Conservation (phyloP, 2,329 filamentous ascomycete genomes). For the Pseudogymnoascus sp. region DNA sequence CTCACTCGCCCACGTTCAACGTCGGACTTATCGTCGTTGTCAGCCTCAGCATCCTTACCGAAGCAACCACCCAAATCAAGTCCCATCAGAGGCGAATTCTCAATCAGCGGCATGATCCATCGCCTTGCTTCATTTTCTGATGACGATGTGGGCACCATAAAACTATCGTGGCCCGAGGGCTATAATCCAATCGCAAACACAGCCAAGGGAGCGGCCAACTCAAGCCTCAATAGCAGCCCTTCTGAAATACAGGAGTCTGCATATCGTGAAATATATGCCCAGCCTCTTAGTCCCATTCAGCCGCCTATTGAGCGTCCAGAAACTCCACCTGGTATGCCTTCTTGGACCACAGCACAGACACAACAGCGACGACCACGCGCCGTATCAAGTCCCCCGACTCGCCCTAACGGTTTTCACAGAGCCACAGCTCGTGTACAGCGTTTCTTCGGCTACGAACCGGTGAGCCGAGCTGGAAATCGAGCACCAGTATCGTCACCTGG, state of each 20-base stretch:
- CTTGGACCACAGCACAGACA: slow-evolving; percentile 26
- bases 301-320: slow-evolving; percentile 23
- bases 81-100: not conserved
- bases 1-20: slow-evolving; percentile 5
- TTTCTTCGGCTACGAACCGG: slow-evolving; percentile 3
- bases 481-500: not conserved
- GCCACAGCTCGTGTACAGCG: slow-evolving; percentile 13
- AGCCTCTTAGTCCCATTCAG: slow-evolving; percentile 25
- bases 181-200: not conserved
- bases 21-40: not conserved
- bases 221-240: not conserved
- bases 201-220: not conserved
- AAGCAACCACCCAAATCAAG: not conserved
- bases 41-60: not conserved
- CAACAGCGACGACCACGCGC: not conserved
- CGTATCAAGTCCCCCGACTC: slow-evolving; percentile 11
- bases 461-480: slow-evolving; percentile 14
- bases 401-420: not conserved
- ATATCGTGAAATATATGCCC: slow-evolving; percentile 26
- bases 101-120: slow-evolving; percentile 3
- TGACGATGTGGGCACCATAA: not conserved
- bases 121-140: not conserved
- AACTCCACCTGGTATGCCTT: slow-evolving; percentile 29
- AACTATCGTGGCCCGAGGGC: not conserved
- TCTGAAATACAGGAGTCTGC: not conserved